Evolutionary conservation across 2,329 filamentous ascomycete genomes (phyloP).

Genomic region (Bipolaris victoriae): DNA sequence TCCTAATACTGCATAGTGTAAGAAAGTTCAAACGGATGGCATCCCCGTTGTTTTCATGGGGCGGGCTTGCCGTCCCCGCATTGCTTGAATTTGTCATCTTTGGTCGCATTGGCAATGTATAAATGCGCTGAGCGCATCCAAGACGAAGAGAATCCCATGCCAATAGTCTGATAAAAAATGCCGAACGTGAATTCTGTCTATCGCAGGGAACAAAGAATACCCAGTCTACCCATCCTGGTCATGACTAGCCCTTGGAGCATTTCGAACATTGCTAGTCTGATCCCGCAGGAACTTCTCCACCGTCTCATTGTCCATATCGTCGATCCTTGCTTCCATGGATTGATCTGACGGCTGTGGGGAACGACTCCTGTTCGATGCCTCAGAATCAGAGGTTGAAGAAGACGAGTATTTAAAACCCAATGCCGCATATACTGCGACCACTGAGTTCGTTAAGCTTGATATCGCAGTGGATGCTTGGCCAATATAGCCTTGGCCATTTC

Average conservation of each 20-base stretch:
- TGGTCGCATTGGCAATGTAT: background rate
- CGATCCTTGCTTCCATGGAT: slow-evolving; percentile 29
- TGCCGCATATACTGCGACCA: slow-evolving; percentile 35
- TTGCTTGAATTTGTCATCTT: background rate
- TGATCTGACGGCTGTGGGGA: slow-evolving; percentile 6
- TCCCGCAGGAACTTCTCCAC: slow-evolving; percentile 33
- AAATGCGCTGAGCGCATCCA: background rate
- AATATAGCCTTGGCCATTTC: slow-evolving; percentile 17
- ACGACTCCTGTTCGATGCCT: slow-evolving; percentile 2
- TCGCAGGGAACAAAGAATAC: background rate
- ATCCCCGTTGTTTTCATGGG: background rate
- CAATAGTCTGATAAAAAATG: background rate
- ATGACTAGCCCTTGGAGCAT: background rate
- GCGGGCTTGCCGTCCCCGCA: background rate
- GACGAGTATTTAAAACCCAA: slow-evolving; percentile 44
- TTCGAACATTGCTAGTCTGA: slow-evolving; percentile 22
- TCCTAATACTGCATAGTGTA: background rate
- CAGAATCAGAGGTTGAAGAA: slow-evolving; percentile 21
- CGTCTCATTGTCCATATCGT: slow-evolving; percentile 30
- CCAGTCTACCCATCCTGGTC: background rate
- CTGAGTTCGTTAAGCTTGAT: slow-evolving; percentile 31
- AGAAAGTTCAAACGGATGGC: background rate
- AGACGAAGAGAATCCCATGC: background rate
- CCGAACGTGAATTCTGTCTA: background rate
- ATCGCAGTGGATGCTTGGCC: slow-evolving; percentile 20